These are phyloP conservation scores for Hypoxylon sp. DNA, from an alignment of 2,329 filamentous ascomycete genomes.

Conservation along the genomic window DNA sequence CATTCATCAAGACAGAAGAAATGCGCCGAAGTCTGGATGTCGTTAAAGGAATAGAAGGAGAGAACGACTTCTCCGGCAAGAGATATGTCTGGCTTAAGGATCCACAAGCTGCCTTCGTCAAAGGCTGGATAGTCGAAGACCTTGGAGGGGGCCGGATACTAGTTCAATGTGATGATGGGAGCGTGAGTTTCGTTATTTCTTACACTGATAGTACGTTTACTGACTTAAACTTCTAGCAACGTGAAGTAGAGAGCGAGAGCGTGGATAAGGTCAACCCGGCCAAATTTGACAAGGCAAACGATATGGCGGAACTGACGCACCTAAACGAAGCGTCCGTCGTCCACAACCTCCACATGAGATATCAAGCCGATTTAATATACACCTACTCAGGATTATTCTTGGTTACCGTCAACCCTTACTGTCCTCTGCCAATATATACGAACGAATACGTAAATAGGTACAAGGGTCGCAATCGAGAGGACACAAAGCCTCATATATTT, in stretches of 20 bases:
- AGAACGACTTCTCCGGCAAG: conserved; percentile 99
- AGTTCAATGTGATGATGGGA: conserved; percentile 94
- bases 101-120: conserved; percentile 86
- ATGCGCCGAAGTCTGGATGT: conserved; percentile 69
- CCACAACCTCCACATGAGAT: conserved; percentile 94
- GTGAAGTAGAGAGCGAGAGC: conserved; percentile 85
- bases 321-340: conserved; percentile 98
- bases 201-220: conserved; percentile 1
- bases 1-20: conserved; percentile 93
- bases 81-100: conserved; percentile 98
- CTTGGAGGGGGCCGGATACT: conserved; percentile 75
- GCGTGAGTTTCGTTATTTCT: conserved; percentile 66
- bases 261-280: conserved; percentile 99
- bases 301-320: conserved; percentile 99
- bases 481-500: conserved; percentile 97
- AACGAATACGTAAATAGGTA: conserved; percentile 99
- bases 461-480: conserved; percentile 88
- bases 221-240: conserved; percentile 69
- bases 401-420: conserved; percentile 97
- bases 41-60: conserved; percentile 86
- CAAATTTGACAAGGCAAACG: conserved; percentile 99
- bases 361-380: conserved; percentile 96
- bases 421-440: conserved; percentile 91
- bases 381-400: conserved; percentile 98
- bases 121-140: conserved; percentile 92